Base-by-base conservation (phyloP, 164 flowering plant genomes). In the Liquidambar formosana region DNA sequence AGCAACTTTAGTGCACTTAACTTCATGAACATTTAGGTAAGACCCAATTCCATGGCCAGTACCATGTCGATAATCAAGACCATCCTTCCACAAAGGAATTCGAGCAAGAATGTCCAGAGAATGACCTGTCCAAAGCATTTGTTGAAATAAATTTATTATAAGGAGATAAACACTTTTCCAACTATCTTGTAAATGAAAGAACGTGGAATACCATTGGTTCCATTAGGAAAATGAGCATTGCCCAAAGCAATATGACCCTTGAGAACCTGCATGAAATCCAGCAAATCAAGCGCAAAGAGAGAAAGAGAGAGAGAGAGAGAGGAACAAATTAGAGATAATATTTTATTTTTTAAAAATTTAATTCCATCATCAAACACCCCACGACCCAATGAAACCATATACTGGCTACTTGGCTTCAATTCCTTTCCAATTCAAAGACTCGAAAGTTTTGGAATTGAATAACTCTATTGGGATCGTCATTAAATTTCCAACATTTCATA, bases 51-150 rank as follows among this genome's bases (percentile, higher is more conserved):
- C 99, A 76, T 96, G 99, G 59, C 99, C 99, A 69, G 98, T 96
- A 45, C 99, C 99, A 85, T 96, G 99, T 71, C 98, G 89, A 76
- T 93, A 96, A 81, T 96, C 99, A 84, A 96, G 97, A 56, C 99
- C 99, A 78, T 82, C 41, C 81, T 84, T 89, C 99, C 99, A 96
- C 74, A 93, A 78, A 43, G 96, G 95, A 67, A 88, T 59, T 72
- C 98, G 88, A 73, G 99, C 98, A 81, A 95, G 96, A 84, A 89
- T 76, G 75, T 95, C 98, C 58, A 95, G 89, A 58, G 90, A 70
- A 76, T 86, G 79, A 60, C 97, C 99, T 92, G 77, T 28, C 65
- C 70, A 43, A 72, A 69, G 64, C 15, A 61, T 57, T n/a, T n/a
- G 46, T 15, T 21, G 21, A n/a, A 61, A 52, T 22, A 18, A 1